These are phyloP conservation scores for Trametes cubensis DNA, from an alignment of 768 basidiomycete genomes.

Conservation along the genomic window DNA sequence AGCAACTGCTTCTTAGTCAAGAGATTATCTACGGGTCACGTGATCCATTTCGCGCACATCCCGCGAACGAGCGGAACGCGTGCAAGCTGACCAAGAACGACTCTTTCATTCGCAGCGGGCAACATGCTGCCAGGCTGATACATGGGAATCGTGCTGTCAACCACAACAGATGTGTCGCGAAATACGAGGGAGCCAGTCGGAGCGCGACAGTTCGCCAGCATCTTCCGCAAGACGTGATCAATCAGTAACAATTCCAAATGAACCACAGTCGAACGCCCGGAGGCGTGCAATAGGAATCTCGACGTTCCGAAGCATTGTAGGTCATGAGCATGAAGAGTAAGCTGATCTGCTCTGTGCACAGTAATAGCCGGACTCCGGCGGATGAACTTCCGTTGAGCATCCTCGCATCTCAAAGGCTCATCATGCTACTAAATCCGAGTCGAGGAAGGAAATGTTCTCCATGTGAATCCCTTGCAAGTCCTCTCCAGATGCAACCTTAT, in stretches of 20 bases:
- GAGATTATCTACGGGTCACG: conserved; percentile 22
- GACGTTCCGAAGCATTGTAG: background rate
- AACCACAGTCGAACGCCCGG: background rate
- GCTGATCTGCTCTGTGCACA: no score
- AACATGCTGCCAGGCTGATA: background rate
- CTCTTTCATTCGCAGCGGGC: background rate
- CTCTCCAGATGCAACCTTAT: no score
- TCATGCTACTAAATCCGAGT: no score
- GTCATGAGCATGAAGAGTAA: conserved; percentile 1
- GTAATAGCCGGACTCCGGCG: no score
- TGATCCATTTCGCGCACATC: conserved; percentile 4
- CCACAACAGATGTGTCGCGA: background rate
- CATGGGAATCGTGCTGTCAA: background rate
- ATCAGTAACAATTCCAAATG: conserved; percentile 7
- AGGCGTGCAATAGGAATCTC: background rate
- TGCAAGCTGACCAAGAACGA: conserved; percentile 9
- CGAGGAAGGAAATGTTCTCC: no score
- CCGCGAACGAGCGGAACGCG: background rate
- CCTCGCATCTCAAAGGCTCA: no score
- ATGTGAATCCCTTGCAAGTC: no score
- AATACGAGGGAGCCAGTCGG: conserved; percentile 1
- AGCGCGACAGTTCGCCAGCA: background rate
- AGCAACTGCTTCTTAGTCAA: conserved; percentile 22
- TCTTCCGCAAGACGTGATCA: background rate
- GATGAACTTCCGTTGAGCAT: no score